phyloP scores from a whole-genome alignment of 768 basidiomycete species.

The Hortiboletus flavorubellus region DNA sequence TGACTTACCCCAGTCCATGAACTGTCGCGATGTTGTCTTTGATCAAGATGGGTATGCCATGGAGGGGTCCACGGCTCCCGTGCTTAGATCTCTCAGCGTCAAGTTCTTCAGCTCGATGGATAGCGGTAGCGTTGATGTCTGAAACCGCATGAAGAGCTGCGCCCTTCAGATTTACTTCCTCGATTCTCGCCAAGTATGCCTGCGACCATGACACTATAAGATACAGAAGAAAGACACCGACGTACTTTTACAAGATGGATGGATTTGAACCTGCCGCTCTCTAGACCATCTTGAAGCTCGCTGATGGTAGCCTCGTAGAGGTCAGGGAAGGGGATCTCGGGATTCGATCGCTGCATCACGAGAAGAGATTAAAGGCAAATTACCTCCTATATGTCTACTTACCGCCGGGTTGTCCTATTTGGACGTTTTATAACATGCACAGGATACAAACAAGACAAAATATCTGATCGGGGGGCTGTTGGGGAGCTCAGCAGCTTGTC shows the following conservation, averaged over 20 bases:
- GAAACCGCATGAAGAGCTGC: conserved; percentile 55
- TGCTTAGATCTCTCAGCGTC: conserved; percentile 49
- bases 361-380: background rate
- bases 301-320: conserved; percentile 57
- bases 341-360: background rate
- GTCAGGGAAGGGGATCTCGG: conserved; percentile 38
- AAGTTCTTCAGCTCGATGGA: conserved; percentile 47
- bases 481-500: background rate
- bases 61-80: conserved; percentile 46
- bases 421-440: conserved; percentile 12
- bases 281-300: conserved; percentile 52
- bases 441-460: conserved; percentile 21
- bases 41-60: conserved; percentile 57
- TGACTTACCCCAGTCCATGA: conserved; percentile 24
- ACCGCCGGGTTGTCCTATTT: conserved; percentile 13
- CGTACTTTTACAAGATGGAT: conserved; percentile 59
- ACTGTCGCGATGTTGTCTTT: conserved; percentile 45
- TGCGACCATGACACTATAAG: conserved; percentile 20
- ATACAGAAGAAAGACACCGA: too few relatives aligned
- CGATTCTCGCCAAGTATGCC: conserved; percentile 66
- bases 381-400: background rate
- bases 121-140: conserved; percentile 53
- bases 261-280: conserved; percentile 50
- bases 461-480: background rate
- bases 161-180: conserved; percentile 64